Conservation (phyloP, 2,329 filamentous ascomycete species). For the Claviceps capensis region DNA sequence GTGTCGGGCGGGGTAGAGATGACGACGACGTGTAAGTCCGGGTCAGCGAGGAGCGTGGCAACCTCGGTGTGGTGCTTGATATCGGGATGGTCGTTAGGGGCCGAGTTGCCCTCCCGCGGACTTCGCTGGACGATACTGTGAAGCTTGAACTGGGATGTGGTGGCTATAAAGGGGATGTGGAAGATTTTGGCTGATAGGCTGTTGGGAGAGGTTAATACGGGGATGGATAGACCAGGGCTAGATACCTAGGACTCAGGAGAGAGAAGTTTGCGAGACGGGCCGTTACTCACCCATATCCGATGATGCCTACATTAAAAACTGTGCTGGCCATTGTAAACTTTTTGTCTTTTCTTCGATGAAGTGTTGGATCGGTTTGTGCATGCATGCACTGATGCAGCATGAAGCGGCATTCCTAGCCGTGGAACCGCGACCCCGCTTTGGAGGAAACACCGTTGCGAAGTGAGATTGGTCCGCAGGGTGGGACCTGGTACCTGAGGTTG, state of each 20-base stretch:
- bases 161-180: slow-evolving; percentile 65
- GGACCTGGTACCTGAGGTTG: too few species aligned
- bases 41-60: slow-evolving; percentile 51
- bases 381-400: too few species aligned
- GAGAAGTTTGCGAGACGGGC: too few species aligned
- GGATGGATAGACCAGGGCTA: too few species aligned
- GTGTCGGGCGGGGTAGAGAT: slow-evolving; percentile 59
- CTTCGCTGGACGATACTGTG: slow-evolving; percentile 65
- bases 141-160: slow-evolving; percentile 50
- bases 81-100: slow-evolving; percentile 51
- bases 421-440: too few species aligned
- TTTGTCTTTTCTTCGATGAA: too few species aligned
- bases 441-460: too few species aligned
- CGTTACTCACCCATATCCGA: slow-evolving; percentile 34
- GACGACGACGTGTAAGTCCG: slow-evolving; percentile 53
- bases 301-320: slow-evolving; percentile 35
- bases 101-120: slow-evolving; percentile 50
- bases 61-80: slow-evolving; percentile 50
- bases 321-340: slow-evolving; percentile 19
- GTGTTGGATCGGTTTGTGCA: too few species aligned
- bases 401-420: too few species aligned
- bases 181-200: slow-evolving; percentile 62
- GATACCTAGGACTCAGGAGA: too few species aligned
- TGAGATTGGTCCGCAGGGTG: too few species aligned
- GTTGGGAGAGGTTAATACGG: slow-evolving; percentile 3